phyloP scores from a whole-genome alignment of 129 eudicot species.

The Flaveria ramosissima region DNA sequence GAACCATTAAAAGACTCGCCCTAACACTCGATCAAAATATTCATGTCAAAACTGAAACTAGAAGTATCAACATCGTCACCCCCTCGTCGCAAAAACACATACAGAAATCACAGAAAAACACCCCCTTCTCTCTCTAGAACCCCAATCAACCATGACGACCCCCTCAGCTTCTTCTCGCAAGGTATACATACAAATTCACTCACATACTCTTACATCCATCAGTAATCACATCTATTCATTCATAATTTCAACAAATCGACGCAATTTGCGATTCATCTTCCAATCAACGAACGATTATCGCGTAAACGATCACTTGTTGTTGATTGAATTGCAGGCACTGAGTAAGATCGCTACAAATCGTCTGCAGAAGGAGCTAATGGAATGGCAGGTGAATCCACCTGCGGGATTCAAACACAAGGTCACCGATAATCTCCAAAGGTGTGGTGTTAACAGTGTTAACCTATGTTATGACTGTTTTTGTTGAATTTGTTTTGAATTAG shows the following conservation, averaged over 20 bases:
- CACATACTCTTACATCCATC: background rate
- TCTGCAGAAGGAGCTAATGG: constrained; percentile 77
- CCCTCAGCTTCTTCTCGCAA: constrained; percentile 68
- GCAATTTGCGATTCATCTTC: background rate
- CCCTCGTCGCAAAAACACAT: constrained; percentile 29
- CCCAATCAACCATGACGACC: constrained; percentile 46
- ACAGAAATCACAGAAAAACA: background rate
- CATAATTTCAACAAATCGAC: constrained; percentile 25
- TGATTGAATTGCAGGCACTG: constrained; percentile 37
- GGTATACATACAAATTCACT: constrained; percentile 26
- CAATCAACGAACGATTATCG: background rate
- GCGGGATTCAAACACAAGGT: constrained; percentile 75
- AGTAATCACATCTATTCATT: background rate
- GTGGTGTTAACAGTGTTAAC: background rate
- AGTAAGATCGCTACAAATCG: constrained; percentile 83
- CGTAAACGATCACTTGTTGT: background rate
- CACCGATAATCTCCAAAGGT: constrained; percentile 87
- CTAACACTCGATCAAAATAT: too few relatives aligned
- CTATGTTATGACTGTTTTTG: background rate
- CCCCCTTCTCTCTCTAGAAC: constrained; percentile 29
- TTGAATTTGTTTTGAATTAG: constrained; percentile 11
- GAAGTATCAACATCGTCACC: background rate
- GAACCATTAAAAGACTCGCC: too few relatives aligned
- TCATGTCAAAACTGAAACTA: too few relatives aligned
- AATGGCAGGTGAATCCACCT: constrained; percentile 87